Evolutionary conservation across 2,329 filamentous ascomycete genomes (phyloP).

Genomic region (Colletotrichum plurivorum): DNA sequence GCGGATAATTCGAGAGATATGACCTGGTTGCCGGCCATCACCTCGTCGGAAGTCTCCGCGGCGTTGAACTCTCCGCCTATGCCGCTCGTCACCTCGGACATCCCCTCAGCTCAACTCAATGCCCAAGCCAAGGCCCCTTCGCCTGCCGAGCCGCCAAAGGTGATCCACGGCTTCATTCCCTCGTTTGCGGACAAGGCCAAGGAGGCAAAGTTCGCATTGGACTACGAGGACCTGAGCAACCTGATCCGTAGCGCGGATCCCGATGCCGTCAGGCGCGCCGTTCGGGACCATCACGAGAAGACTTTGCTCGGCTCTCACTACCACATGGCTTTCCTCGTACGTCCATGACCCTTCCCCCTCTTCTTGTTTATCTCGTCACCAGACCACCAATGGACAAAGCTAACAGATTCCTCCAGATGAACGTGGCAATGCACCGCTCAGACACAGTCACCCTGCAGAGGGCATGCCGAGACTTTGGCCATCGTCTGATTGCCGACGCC

Average conservation of each 20-base stretch:
- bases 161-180: no score
- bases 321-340: slow-evolving; percentile 67
- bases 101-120: background rate
- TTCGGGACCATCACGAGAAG: slow-evolving; percentile 67
- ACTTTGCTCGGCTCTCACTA: slow-evolving; percentile 65
- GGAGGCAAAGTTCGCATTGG: slow-evolving; percentile 45
- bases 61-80: background rate
- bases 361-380: background rate
- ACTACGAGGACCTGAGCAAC: slow-evolving; percentile 54
- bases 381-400: slow-evolving; percentile 43
- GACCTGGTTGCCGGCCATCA: no score
- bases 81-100: background rate
- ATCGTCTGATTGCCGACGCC: slow-evolving; percentile 56
- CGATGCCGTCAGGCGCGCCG: slow-evolving; percentile 61
- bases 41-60: no score
- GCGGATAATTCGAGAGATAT: no score
- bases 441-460: slow-evolving; percentile 52
- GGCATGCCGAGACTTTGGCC: slow-evolving; percentile 62
- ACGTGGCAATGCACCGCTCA: slow-evolving; percentile 63
- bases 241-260: slow-evolving; percentile 58
- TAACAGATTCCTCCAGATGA: slow-evolving; percentile 47
- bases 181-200: background rate
- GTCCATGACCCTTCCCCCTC: slow-evolving; percentile 43
- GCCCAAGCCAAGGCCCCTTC: background rate
- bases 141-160: no score